Evolutionary conservation across 352 stramenopile genomes (phyloP), one percentile per base, ranked within the genome.

Genomic region (Phytophthora ohioensis): DNA sequence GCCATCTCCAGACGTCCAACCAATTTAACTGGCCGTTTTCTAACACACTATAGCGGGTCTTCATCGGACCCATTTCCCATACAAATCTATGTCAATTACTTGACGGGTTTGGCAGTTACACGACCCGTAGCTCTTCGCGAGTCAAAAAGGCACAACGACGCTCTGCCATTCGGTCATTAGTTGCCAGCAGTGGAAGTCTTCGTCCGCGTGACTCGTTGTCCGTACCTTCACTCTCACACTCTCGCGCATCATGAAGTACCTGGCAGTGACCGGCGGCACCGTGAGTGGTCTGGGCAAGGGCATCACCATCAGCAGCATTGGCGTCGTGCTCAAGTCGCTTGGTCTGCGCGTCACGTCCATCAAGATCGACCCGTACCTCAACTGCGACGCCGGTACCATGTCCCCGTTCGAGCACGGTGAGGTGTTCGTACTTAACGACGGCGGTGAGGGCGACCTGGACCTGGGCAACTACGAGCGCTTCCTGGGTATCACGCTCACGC

Each of bases 341-440:
- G 95, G 96, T 5, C 82, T 99, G 64, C 84, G 90, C 63, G 97
- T 99, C 46, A 99, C 97, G 43, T 93, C 93, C 30, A 93, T 99
- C 76, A 99, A 99, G 85, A 99, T 99, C 77, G 98, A 99, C 82
- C 98, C 98, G 42, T 99, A 99, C 85, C 87, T 99, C n/a, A 99
- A 99, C 84, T 98, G 95, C 55, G 97, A 99, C 74, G 97, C 97
- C 36, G 97, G 97, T 39, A 99, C 97, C 36, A 99, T 99, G 97
- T 98, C 85, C 10, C 97, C 97, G 1, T 98, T 98, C 67, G 94
- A 98, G 75, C 97, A 99, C 78, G 97, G 97, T 39, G 96, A 99
- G 70, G 94, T 98, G 21, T 99, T 99, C 76, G 97, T 99, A 51
- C 88, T 99, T 15, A 91, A 99, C 75, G 98, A 99, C 80, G 98